A percentile compares a stretch with the other conserved stretches of the same genome.
Evolutionary conservation across 345 rosid species (phyloP).

Genomic region (Hevea brasiliensis): DNA sequence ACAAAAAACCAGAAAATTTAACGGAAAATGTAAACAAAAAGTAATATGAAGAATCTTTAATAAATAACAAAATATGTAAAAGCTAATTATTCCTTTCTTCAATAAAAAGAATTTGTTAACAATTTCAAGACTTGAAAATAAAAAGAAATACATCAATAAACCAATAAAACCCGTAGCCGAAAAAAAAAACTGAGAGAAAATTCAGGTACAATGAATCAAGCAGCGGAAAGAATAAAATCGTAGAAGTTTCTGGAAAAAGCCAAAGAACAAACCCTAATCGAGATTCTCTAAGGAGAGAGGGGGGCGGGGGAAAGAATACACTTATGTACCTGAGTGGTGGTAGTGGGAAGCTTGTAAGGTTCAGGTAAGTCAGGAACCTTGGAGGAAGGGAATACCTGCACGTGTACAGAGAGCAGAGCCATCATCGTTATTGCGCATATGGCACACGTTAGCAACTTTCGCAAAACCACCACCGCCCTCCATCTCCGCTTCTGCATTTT

Average conservation of each 20-base stretch:
- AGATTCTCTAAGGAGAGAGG: not conserved
- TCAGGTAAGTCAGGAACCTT: constrained; percentile 43
- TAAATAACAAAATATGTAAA: not conserved
- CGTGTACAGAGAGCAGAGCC: constrained; percentile 53
- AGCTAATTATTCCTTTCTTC: not conserved
- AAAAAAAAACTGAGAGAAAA: not conserved
- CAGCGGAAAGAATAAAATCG: not conserved
- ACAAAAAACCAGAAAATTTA: not conserved
- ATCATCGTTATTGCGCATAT: constrained; percentile 49
- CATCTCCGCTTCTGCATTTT: constrained; percentile 52
- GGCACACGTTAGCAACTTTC: constrained; percentile 60
- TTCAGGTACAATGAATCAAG: not conserved
- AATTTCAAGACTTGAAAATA: not conserved
- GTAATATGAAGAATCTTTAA: not conserved
- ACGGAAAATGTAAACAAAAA: not conserved
- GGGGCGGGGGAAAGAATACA: not conserved
- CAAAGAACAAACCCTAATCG: constrained; percentile 5
- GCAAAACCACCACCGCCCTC: constrained; percentile 40
- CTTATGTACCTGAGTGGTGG: constrained; percentile 29
- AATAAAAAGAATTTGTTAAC: not conserved
- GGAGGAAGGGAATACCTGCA: constrained; percentile 53
- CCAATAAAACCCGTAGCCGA: not conserved
- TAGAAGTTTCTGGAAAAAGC: not conserved
- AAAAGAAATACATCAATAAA: not conserved
- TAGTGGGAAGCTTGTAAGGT: constrained; percentile 42